A percentile compares a stretch with the other conserved stretches of the same genome.
Evolutionary conservation across 345 rosid genomes (phyloP).

Genomic region (Mallotus nudiflorus): DNA sequence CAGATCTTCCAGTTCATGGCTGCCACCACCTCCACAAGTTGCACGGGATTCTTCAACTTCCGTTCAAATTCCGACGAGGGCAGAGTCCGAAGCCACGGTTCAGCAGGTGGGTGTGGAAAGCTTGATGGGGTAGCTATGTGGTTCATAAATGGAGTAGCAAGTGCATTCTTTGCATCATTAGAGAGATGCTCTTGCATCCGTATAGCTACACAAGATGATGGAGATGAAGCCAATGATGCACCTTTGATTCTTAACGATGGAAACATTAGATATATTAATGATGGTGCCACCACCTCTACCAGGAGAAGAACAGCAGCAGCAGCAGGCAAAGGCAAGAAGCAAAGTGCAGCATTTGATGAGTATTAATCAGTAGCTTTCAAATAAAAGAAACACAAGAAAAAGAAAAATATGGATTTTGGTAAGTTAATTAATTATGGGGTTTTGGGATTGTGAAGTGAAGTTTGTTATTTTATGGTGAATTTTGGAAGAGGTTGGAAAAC

Average conservation of each 20-base stretch:
- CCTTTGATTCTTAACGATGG: constrained; percentile 56
- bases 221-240: constrained; percentile 48
- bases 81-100: constrained; percentile 35
- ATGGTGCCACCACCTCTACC: constrained; percentile 18
- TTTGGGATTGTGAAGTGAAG: neutral
- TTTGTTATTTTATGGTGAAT: constrained; percentile 4
- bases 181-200: constrained; percentile 66
- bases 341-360: constrained; percentile 7
- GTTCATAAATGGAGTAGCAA: constrained; percentile 54
- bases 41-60: constrained; percentile 35
- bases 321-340: constrained; percentile 33
- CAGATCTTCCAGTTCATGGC: constrained; percentile 34
- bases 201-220: constrained; percentile 54
- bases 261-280: constrained; percentile 25
- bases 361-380: neutral
- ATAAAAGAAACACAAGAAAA: neutral
- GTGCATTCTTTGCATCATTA: constrained; percentile 60
- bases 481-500: neutral
- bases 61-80: constrained; percentile 34
- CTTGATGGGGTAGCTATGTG: constrained; percentile 65
- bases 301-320: constrained; percentile 29
- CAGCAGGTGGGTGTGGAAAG: constrained; percentile 47
- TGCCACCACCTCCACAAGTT: constrained; percentile 36
- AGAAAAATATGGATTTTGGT: constrained; percentile 4
- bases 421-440: constrained; percentile 11